phyloP scores from a whole-genome alignment of 202 grass and related monocot species.

The Dendrocalamus latiflorus region DNA sequence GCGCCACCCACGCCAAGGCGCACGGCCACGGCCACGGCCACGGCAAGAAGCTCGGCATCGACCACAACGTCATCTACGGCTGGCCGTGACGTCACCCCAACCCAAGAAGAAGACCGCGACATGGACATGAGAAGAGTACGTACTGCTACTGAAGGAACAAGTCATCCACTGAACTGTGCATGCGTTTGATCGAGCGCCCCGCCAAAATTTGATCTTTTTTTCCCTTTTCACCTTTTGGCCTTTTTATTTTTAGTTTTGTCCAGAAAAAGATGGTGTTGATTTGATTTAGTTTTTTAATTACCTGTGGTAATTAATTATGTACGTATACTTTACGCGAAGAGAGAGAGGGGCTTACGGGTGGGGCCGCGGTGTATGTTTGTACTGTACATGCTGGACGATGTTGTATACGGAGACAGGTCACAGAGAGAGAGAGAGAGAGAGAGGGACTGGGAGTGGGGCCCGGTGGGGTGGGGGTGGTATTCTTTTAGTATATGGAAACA shows the following conservation, averaged over 20 bases:
- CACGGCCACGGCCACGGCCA: not conserved
- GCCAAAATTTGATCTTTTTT: constrained; percentile 37
- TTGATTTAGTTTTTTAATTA: constrained; percentile 64
- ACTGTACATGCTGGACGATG: constrained; percentile 46
- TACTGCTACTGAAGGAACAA: not conserved
- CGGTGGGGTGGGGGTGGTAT: constrained; percentile 16
- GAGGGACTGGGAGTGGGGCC: not conserved
- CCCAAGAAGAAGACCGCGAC: not conserved
- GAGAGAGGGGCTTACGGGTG: not conserved
- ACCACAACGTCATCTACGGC: fast-evolving
- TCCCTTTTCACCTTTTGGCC: not conserved
- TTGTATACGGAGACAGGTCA: not conserved
- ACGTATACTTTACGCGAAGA: constrained; percentile 47
- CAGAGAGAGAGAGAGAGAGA: too few relatives aligned
- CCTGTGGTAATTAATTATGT: constrained; percentile 60
- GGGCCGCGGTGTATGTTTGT: constrained; percentile 18
- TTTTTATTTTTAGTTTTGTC: constrained; percentile 49
- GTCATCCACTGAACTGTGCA: constrained; percentile 22
- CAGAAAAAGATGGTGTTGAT: constrained; percentile 65
- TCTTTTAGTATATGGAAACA: constrained; percentile 61
- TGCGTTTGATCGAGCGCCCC: constrained; percentile 10
- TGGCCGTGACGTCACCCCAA: constrained; percentile 21
- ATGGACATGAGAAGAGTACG: not conserved
- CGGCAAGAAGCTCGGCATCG: not conserved
- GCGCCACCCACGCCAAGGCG: not conserved